Evolutionary conservation across 139 green algal genomes (phyloP), one percentile per base, ranked within the genome.

Genomic region (Asterochloris erici): DNA sequence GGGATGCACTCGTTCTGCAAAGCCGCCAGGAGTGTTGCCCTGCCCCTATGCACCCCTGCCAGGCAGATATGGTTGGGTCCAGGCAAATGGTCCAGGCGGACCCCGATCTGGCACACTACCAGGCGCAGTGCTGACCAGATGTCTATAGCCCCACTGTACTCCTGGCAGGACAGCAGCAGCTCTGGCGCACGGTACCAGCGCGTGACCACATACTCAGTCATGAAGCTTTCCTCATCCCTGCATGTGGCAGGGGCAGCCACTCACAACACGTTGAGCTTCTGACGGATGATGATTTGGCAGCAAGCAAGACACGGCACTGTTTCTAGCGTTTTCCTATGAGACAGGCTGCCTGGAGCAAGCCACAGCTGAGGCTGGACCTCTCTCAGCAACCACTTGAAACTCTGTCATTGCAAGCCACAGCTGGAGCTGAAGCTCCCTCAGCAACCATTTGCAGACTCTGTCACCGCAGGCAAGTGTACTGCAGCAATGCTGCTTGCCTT

Each of bases 191-290:
- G 92, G 89, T 98, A 98, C 95, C 95, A 98, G 29, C 95, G 91
- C 14, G 95, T 98, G 15, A 98, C 94, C 12, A 98, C 95, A 71
- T 98, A 98, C 85, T 98, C 94, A 60, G 95, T 98, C 94, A 98
- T 97, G 87, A 95, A 95, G 85, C 91, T 92, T 79, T 75, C 84
- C 84, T 97, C 94, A 10, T 91, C 90, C 81, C 91, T 95, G 89
- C 17, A 75, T 2, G 38, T 54, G n/a, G 6, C 38, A 54, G 38
- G 38, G 38, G 38, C 38, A 54, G 38, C 38, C 38, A 54, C 38
- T 54, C 38, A 54, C 4, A 54, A 54, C 4, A 54, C 6, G 38
- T 54, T 54, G 38, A 54, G 38, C 38, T 12, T 73, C 2, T 73
- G 66, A 73, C 21, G 9, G 19, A 2, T 73, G 9, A 26, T 21